Evolutionary conservation across 108 stramenopile species (phyloP).

Genomic region (Discostella stelligeroides): DNA sequence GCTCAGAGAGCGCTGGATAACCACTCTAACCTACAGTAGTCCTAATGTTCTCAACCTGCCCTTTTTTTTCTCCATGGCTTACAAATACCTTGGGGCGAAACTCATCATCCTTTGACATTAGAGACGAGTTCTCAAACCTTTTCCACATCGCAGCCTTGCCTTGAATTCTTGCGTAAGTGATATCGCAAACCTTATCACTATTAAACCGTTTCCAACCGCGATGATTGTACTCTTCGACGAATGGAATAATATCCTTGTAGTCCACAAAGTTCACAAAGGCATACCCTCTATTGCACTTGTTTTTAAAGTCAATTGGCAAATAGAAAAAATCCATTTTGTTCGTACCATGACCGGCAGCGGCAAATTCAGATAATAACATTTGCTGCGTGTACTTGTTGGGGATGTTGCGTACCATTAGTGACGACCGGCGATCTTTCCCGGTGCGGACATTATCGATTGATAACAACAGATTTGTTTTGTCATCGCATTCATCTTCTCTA

Average conservation of each 20-base stretch:
- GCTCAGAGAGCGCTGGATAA: too few species aligned
- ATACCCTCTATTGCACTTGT: constrained; percentile 98
- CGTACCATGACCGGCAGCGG: constrained; percentile 85
- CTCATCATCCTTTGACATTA: constrained; percentile 98
- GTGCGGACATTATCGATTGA: constrained; percentile 72
- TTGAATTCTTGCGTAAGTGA: constrained; percentile 99
- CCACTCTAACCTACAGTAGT: too few species aligned
- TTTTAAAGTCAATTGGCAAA: constrained; percentile 99
- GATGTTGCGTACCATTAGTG: constrained; percentile 99
- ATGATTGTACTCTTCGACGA: constrained; percentile 89
- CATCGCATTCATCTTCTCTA: constrained; percentile 37
- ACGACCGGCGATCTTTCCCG: constrained; percentile 92
- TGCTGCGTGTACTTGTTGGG: constrained; percentile 99
- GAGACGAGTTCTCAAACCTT: constrained; percentile 96
- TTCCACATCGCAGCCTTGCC: constrained; percentile 97
- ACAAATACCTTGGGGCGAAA: constrained; percentile 93
- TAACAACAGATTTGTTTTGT: constrained; percentile 52
- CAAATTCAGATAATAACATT: constrained; percentile 95
- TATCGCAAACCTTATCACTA: constrained; percentile 98
- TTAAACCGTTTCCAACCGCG: constrained; percentile 96
- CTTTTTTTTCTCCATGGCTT: constrained; percentile 51
- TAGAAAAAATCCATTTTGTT: constrained; percentile 98
- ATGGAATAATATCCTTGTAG: constrained; percentile 85
- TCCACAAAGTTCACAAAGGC: constrained; percentile 98
- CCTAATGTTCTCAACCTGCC: constrained; percentile 36